phyloP scores from a whole-genome alignment of 192 early-diverging fungal species.

The Coemansia sp. region DNA sequence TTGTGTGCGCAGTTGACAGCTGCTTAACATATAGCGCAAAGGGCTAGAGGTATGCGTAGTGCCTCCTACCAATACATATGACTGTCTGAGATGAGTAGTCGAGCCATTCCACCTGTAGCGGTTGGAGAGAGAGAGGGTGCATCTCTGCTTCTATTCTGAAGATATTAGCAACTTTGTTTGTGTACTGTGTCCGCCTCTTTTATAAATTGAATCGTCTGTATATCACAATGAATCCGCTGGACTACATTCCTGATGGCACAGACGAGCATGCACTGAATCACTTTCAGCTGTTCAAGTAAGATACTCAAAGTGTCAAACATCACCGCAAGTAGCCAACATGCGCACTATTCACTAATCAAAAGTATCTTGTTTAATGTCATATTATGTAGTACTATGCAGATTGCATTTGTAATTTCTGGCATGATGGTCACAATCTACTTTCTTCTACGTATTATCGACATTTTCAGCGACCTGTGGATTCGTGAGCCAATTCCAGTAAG shows the following conservation, averaged over 20 bases:
- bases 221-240: slow-evolving; percentile 17
- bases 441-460: slow-evolving; percentile 35
- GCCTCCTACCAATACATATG: neutral
- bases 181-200: neutral
- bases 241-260: slow-evolving; percentile 31
- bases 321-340: too few species aligned
- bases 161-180: neutral
- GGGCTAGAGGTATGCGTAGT: neutral
- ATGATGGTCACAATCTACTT: slow-evolving; percentile 36
- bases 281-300: slow-evolving; percentile 48
- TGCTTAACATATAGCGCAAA: neutral
- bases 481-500: slow-evolving; percentile 42
- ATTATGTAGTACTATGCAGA: slow-evolving; percentile 48
- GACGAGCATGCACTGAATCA: slow-evolving; percentile 22
- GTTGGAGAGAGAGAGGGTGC: neutral
- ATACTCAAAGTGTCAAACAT: too few species aligned
- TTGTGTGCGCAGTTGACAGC: neutral
- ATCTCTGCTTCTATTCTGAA: neutral
- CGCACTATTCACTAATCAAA: neutral
- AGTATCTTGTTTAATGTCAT: neutral
- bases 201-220: neutral
- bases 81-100: neutral
- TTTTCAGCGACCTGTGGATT: slow-evolving; percentile 43
- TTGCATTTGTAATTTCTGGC: slow-evolving; percentile 30
- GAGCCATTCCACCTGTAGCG: neutral